Percentiles rank a stretch among this genome's conserved stretches.
Conservation (phyloP, 2,329 filamentous ascomycete genomes). For the Colletotrichum sp. region DNA sequence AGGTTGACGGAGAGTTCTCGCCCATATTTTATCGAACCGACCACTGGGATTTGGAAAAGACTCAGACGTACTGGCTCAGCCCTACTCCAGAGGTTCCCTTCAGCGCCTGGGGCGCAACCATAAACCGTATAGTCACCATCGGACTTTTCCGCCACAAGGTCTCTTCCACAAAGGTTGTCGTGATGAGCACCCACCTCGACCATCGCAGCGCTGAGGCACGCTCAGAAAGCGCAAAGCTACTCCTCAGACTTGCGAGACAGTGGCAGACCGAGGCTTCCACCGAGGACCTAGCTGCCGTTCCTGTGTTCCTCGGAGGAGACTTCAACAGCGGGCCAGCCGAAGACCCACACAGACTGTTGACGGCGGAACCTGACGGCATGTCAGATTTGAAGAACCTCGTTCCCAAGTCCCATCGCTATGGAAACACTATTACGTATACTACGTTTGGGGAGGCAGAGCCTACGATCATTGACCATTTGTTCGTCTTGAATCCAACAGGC, state of each 20-base stretch:
- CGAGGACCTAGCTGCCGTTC: slow-evolving; percentile 28
- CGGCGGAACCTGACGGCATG: slow-evolving; percentile 48
- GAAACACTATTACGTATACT: slow-evolving; percentile 67
- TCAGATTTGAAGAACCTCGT: slow-evolving; percentile 51
- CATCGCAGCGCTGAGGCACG: slow-evolving; percentile 61
- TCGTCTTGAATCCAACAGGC: slow-evolving; percentile 47
- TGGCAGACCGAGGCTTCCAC: slow-evolving; percentile 26
- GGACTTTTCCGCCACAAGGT: slow-evolving; percentile 61
- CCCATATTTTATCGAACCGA: slow-evolving; percentile 75
- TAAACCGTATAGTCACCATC: slow-evolving; percentile 66
- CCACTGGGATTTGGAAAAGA: slow-evolving; percentile 62
- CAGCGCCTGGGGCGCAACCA: slow-evolving; percentile 70
- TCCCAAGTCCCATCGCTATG: slow-evolving; percentile 50
- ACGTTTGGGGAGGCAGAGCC: slow-evolving; percentile 59
- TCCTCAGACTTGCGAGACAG: slow-evolving; percentile 53
- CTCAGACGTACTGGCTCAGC: slow-evolving; percentile 76
- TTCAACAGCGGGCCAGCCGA: slow-evolving; percentile 68
- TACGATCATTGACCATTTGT: slow-evolving; percentile 69
- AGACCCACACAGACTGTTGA: slow-evolving; percentile 63
- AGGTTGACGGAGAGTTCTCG: slow-evolving; percentile 74
- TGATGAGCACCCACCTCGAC: slow-evolving; percentile 74
- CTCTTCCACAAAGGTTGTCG: slow-evolving; percentile 54
- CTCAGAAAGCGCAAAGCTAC: slow-evolving; percentile 61
- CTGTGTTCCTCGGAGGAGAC: slow-evolving; percentile 68
- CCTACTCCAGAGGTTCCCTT: slow-evolving; percentile 71